Percentiles rank a stretch among this genome's conserved stretches.
phyloP scores from a whole-genome alignment of 257 asterid genomes.

The Lithospermum erythrorhizon region DNA sequence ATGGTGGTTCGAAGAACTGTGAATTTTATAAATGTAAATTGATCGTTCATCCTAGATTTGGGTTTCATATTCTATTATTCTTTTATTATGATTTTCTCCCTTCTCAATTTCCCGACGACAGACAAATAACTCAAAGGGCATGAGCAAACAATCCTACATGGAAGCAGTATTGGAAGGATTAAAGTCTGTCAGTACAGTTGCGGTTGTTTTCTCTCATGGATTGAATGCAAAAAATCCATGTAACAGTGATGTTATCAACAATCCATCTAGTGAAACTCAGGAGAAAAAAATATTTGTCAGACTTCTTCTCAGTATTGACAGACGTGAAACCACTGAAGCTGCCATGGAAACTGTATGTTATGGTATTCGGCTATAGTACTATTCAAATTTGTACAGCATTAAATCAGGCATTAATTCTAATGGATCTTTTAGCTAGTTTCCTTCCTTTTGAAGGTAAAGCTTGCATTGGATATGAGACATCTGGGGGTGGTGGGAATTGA shows the following conservation, averaged over 20 bases:
- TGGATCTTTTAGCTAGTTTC: not conserved
- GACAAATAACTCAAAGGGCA: constrained; percentile 74
- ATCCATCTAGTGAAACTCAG: constrained; percentile 20
- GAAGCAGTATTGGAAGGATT: constrained; percentile 79
- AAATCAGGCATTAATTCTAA: not conserved
- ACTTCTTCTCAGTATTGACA: constrained; percentile 85
- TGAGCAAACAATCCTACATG: constrained; percentile 83
- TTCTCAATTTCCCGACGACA: constrained; percentile 16
- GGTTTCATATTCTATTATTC: not conserved
- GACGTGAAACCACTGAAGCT: constrained; percentile 80
- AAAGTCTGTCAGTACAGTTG: constrained; percentile 44
- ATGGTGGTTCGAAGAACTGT: not conserved
- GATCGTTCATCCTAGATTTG: not conserved
- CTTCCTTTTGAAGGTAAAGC: constrained; percentile 49
- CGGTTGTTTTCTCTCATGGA: constrained; percentile 38
- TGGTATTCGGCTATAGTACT: not conserved
- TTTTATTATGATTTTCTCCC: not conserved
- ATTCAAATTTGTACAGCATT: not conserved
- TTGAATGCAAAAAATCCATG: constrained; percentile 20
- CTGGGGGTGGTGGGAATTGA: constrained; percentile 83
- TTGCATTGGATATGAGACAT: constrained; percentile 62
- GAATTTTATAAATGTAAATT: not conserved
- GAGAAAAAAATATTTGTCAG: constrained; percentile 65
- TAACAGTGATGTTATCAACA: constrained; percentile 13
- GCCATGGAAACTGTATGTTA: constrained; percentile 88